Percentiles rank a stretch among this genome's conserved stretches.
phyloP scores from a whole-genome alignment of 2,329 filamentous ascomycete genomes.

The Phialophora chinensis region DNA sequence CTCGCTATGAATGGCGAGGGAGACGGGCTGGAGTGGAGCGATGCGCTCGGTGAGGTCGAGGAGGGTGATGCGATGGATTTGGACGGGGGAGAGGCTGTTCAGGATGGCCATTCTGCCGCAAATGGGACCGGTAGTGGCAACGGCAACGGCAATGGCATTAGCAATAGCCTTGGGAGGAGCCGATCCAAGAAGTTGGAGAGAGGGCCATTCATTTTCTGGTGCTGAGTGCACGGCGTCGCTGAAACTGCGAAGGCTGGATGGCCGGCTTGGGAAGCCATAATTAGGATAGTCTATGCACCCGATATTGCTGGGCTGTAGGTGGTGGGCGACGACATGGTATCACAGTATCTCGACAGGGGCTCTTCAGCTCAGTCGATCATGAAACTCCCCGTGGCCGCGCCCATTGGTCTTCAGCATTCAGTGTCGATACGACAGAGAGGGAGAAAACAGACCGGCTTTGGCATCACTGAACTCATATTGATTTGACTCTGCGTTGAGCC shows the following conservation, averaged over 20 bases:
- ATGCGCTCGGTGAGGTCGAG: constrained; percentile 14
- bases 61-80: constrained; percentile 16
- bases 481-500: not conserved
- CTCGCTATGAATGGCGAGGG: constrained; percentile 27
- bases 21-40: constrained; percentile 30
- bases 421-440: not conserved
- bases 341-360: not conserved
- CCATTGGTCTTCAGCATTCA: not conserved
- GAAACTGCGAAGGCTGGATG: not conserved
- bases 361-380: not conserved
- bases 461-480: not conserved
- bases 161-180: not conserved
- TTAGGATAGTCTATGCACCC: not conserved
- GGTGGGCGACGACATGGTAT: not conserved
- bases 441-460: not conserved
- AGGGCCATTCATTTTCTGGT: constrained; percentile 39
- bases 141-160: not conserved
- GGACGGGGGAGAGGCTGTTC: constrained; percentile 11
- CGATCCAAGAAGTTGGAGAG: constrained; percentile 29
- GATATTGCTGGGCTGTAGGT: not conserved
- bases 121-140: not conserved
- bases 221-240: constrained; percentile 7
- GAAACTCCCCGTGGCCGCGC: not conserved
- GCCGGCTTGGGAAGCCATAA: not conserved
- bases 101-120: constrained; percentile 9